A percentile compares a stretch with the other conserved stretches of the same genome.
Evolutionary conservation across 768 basidiomycete genomes (phyloP).

Genomic region (Auriscalpium orientale): DNA sequence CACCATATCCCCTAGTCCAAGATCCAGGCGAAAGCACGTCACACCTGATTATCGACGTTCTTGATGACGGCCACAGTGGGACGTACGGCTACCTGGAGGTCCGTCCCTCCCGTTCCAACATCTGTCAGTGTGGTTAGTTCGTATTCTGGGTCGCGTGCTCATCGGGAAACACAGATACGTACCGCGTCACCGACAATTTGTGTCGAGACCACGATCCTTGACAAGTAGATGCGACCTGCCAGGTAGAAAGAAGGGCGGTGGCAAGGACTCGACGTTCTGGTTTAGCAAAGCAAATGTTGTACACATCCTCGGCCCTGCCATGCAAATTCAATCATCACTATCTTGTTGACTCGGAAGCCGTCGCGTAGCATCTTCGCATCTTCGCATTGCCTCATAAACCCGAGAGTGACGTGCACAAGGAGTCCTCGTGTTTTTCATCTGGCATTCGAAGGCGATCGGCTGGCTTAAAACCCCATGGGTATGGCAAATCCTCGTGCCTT

Average conservation of each 20-base stretch:
- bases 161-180: slow-evolving; percentile 58
- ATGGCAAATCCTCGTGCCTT: no score
- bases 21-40: background rate
- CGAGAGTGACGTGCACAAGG: no score
- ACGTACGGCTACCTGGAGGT: slow-evolving; percentile 94
- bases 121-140: slow-evolving; percentile 49
- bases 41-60: slow-evolving; percentile 39
- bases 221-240: slow-evolving; percentile 35
- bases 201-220: slow-evolving; percentile 78
- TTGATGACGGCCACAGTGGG: slow-evolving; percentile 87
- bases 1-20: background rate
- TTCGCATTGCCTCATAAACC: no score
- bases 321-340: no score
- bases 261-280: background rate
- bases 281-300: background rate
- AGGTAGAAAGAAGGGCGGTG: background rate
- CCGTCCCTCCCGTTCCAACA: slow-evolving; percentile 96
- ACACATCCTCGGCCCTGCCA: background rate
- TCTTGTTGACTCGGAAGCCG: no score
- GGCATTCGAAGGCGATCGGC: no score
- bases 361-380: no score
- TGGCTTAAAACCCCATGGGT: no score
- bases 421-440: no score
- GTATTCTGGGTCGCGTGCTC: background rate
- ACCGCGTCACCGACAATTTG: slow-evolving; percentile 88